Conservation (phyloP, 192 early-diverging fungal species). For the Umbelopsis sp. region DNA sequence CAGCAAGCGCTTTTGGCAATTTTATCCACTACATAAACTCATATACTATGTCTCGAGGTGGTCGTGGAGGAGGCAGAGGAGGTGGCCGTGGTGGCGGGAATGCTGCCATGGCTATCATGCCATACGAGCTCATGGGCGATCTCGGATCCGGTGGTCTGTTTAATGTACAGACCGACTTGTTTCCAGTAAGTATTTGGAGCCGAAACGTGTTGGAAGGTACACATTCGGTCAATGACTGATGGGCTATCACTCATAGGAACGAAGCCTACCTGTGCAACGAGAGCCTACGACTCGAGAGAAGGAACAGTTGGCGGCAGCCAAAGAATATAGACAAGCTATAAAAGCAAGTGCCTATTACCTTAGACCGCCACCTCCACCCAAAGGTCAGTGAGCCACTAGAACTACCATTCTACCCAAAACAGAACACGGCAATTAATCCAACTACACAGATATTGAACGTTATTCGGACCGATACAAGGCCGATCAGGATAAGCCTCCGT, state of each 20-base stretch:
- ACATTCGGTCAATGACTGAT: no score
- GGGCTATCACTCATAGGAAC: constrained; percentile 14
- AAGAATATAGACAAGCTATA: constrained; percentile 21
- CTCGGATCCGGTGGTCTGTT: constrained; percentile 34
- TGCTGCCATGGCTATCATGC: constrained; percentile 34
- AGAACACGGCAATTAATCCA: neutral
- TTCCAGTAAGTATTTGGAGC: constrained; percentile 30
- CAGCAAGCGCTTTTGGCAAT: no score
- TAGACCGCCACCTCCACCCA: constrained; percentile 26
- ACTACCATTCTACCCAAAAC: no score
- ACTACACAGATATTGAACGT: constrained; percentile 33
- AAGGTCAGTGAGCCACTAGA: constrained; percentile 15
- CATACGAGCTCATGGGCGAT: constrained; percentile 40
- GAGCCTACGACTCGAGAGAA: constrained; percentile 30
- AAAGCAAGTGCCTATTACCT: constrained; percentile 29
- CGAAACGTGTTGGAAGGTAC: neutral
- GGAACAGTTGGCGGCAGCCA: constrained; percentile 23
- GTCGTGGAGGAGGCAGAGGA: constrained; percentile 30
- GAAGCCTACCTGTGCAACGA: constrained; percentile 33
- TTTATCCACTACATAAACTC: neutral
- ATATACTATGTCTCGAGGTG: constrained; percentile 25
- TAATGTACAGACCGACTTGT: constrained; percentile 38
- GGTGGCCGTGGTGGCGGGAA: constrained; percentile 26
- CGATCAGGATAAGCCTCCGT: neutral
- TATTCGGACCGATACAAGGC: constrained; percentile 40